These are phyloP conservation scores for Leucocoprinus sp. DNA, from an alignment of 768 basidiomycete species.

Conservation along the genomic window DNA sequence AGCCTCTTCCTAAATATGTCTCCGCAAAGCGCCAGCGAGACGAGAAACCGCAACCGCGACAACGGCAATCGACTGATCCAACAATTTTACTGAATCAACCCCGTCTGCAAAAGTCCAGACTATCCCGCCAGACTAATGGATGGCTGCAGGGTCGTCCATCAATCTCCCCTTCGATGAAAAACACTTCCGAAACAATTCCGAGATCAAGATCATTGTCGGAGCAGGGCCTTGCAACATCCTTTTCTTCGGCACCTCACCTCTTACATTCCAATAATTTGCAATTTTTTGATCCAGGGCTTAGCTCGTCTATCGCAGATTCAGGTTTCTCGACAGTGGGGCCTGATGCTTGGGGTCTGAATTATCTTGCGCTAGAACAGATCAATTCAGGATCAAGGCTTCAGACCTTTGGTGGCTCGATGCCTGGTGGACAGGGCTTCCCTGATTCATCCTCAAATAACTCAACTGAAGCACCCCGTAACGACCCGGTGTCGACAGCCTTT, in stretches of 20 bases:
- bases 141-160: not conserved
- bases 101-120: not conserved
- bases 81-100: not conserved
- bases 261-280: not conserved
- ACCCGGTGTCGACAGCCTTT: not conserved
- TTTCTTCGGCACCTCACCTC: not conserved
- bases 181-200: not conserved
- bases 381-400: constrained; percentile 12
- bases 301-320: not conserved
- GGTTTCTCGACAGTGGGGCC: not conserved
- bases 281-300: not conserved
- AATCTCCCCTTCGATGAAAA: not conserved
- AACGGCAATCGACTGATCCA: not conserved
- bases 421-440: not conserved
- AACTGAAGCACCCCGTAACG: not conserved
- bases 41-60: not conserved
- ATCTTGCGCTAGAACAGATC: constrained; percentile 21
- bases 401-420: not conserved
- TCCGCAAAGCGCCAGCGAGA: not conserved
- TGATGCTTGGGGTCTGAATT: constrained; percentile 18
- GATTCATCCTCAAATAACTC: not conserved
- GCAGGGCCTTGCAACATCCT: not conserved
- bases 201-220: not conserved
- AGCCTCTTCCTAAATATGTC: not conserved
- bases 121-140: not conserved